Conservation (phyloP, 2,329 filamentous ascomycete species). For the Monosporascus ibericus region DNA sequence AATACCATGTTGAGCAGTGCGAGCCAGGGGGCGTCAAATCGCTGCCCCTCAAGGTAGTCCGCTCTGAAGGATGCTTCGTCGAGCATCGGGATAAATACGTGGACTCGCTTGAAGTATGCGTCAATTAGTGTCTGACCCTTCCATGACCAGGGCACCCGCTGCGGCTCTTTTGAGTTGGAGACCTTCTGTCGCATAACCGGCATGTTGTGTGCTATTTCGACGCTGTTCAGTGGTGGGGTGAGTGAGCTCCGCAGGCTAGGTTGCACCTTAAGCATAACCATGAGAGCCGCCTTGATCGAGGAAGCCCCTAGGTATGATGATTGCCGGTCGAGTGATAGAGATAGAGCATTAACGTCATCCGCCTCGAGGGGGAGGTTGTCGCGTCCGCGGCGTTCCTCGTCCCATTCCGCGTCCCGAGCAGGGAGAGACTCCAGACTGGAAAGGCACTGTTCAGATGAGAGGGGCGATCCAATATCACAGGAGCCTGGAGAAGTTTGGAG, state of each 20-base stretch:
- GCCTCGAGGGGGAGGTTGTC: conserved; percentile 57
- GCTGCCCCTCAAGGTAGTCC: conserved; percentile 55
- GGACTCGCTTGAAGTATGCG: conserved; percentile 69
- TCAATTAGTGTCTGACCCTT: conserved; percentile 65
- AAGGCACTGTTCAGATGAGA: conserved; percentile 42
- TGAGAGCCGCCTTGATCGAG: conserved; percentile 67
- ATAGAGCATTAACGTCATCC: conserved; percentile 66
- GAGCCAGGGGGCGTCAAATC: conserved; percentile 64
- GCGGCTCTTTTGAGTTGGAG: conserved; percentile 38
- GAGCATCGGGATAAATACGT: conserved; percentile 67
- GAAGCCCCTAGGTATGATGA: conserved; percentile 66
- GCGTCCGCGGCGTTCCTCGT: conserved; percentile 52
- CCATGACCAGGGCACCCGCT: conserved; percentile 50
- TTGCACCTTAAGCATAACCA: conserved; percentile 60
- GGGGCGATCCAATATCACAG: conserved; percentile 43
- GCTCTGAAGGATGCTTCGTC: conserved; percentile 66
- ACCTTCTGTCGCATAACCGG: conserved; percentile 37
- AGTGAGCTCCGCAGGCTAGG: conserved; percentile 40
- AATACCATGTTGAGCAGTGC: conserved; percentile 71
- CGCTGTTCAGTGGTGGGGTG: conserved; percentile 39
- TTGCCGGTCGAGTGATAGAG: conserved; percentile 52
- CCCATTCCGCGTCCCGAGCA: conserved; percentile 57
- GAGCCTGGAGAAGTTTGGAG: conserved; percentile 43
- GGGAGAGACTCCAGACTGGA: conserved; percentile 63
- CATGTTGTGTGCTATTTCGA: conserved; percentile 40